A percentile compares a stretch with the other conserved stretches of the same genome.
phyloP scores from a whole-genome alignment of 176 grass and related monocot species.

The Zizania latifolia region DNA sequence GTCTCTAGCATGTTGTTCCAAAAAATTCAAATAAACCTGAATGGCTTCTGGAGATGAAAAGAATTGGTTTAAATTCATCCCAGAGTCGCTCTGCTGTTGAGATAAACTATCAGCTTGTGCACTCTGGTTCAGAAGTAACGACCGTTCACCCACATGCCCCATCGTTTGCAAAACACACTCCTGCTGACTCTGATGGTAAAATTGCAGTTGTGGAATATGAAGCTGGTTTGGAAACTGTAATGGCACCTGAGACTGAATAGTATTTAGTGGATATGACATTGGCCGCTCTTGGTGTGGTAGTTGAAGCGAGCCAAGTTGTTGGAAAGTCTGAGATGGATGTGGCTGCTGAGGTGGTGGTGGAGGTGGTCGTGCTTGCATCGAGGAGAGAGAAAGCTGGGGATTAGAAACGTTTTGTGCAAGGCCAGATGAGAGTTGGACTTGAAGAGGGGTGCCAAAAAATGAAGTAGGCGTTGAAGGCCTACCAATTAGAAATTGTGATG shows the following conservation, averaged over 20 bases:
- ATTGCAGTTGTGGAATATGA: slow-evolving; percentile 57
- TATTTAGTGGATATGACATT: slow-evolving; percentile 38
- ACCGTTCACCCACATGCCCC: slow-evolving; percentile 43
- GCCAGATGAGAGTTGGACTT: slow-evolving; percentile 47
- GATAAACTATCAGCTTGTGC: no score
- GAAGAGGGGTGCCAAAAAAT: slow-evolving; percentile 36
- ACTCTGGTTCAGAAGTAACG: slow-evolving; percentile 39
- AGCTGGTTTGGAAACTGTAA: slow-evolving; percentile 76
- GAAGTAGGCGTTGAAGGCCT: slow-evolving; percentile 43
- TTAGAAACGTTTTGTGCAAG: slow-evolving; percentile 51
- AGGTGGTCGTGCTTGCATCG: slow-evolving; percentile 45
- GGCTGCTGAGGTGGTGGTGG: slow-evolving; percentile 77
- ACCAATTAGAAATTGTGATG: slow-evolving; percentile 39
- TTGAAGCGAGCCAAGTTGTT: slow-evolving; percentile 42
- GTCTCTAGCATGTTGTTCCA: neutral
- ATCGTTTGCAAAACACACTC: slow-evolving; percentile 42
- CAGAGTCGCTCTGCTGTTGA: slow-evolving; percentile 52
- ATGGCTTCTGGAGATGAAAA: slow-evolving; percentile 96
- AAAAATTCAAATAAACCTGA: slow-evolving; percentile 48
- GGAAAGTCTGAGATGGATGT: slow-evolving; percentile 70
- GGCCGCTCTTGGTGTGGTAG: slow-evolving; percentile 47
- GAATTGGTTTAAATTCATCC: slow-evolving; percentile 60
- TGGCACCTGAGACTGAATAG: slow-evolving; percentile 51
- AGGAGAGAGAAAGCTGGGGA: slow-evolving; percentile 44
- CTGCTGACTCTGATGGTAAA: slow-evolving; percentile 65